Base-by-base conservation (phyloP, 2,329 filamentous ascomycete species). In the Ophiobolus disseminans region DNA sequence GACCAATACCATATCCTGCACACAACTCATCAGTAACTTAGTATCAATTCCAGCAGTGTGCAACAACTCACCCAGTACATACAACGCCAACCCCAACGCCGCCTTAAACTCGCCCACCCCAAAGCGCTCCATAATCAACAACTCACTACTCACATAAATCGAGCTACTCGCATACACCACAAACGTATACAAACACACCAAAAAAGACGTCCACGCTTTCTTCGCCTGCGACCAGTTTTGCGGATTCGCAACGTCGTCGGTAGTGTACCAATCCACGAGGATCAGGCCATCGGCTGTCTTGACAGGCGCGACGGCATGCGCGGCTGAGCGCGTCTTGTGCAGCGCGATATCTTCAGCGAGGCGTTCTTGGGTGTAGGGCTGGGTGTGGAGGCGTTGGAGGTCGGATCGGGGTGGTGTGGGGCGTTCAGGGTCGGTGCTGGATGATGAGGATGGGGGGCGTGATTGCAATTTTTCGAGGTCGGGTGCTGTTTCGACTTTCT, bases 81-180 rank as follows among this genome's bases (percentile, higher is more conserved):
- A 82, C 1, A 82, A 63, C 2, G 77, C 76, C 8, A 83, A 70
- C 13, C 80, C 80, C 0, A 82, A 70, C 0, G 75, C 75, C 0
- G 78, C 78, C 5, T 74, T 78, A 11, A 77, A 73, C n/a, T 66
- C 59, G 20, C 69, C 73, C 2, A 80, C 76, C 2, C 72, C 72
- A 51, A 82, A 83, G 3, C 66, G 65, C 7, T 69, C 51, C 50
- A 73, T 70, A 13, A 83, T 64, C 8, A 65, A 65, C 3, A 57
- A 32, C 3, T 74, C 70, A 20, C 79, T 77, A 32, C 30, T 32
- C 30, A 32, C 30, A 57, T 82, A 83, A 23, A 83, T 80, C 0
- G 79, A 73, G 3, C 76, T 78, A 7, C 78, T 79, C 23, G 78
- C 75, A 62, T 83, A 84, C 35, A 83, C 75, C 3, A 74, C 72